Evolutionary conservation across 2,329 filamentous ascomycete species (phyloP).

Genomic region (Fusarium mexicanum): DNA sequence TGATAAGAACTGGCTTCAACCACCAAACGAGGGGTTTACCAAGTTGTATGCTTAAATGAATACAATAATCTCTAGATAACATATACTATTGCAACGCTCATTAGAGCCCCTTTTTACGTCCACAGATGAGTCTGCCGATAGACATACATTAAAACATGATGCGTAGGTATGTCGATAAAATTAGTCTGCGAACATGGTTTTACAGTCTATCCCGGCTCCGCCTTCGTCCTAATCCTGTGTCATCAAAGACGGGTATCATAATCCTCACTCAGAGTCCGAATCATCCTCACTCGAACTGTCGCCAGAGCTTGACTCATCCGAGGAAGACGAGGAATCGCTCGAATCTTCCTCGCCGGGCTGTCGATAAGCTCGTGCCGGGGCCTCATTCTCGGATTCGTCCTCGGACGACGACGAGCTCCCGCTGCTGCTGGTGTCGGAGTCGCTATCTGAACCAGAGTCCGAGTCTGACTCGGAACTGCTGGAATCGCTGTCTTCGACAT

Average conservation of each 20-base stretch:
- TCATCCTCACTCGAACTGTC: conserved; percentile 40
- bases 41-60: conserved; percentile 60
- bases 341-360: conserved; percentile 41
- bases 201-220: conserved; percentile 39
- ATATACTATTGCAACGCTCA: conserved; percentile 1
- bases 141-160: conserved; percentile 20
- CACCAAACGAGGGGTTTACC: conserved; percentile 81
- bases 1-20: conserved; percentile 91
- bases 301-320: conserved; percentile 49
- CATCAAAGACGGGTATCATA: conserved; percentile 21
- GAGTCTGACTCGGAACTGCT: conserved; percentile 51
- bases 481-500: conserved; percentile 53
- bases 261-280: conserved; percentile 36
- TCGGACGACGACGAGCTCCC: conserved; percentile 49
- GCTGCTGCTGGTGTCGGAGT: conserved; percentile 49
- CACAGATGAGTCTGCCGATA: conserved; percentile 15
- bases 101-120: background rate
- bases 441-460: conserved; percentile 48
- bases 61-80: background rate
- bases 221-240: conserved; percentile 11
- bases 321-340: conserved; percentile 47
- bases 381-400: conserved; percentile 46
- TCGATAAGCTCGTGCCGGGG: conserved; percentile 42
- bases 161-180: conserved; percentile 39
- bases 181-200: conserved; percentile 29